These are phyloP conservation scores for Rhodamnia argentea DNA, from an alignment of 345 rosid species.

Conservation along the genomic window DNA sequence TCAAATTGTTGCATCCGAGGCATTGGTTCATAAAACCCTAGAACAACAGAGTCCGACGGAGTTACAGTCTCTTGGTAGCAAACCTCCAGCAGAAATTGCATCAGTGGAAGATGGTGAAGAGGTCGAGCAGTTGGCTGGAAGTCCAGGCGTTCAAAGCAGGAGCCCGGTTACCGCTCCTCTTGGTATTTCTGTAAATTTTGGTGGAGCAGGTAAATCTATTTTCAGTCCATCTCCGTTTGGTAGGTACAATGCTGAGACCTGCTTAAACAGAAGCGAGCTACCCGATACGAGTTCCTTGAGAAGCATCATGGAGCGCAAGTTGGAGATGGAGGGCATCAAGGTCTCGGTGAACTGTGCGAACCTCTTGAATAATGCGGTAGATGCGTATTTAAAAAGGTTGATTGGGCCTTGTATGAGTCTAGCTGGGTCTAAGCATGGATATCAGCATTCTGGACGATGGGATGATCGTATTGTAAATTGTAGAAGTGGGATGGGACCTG, in stretches of 20 bases:
- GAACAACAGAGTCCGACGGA: constrained; percentile 66
- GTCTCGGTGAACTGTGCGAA: constrained; percentile 49
- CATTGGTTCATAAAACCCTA: constrained; percentile 38
- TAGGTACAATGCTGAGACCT: constrained; percentile 20
- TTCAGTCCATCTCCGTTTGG: constrained; percentile 13
- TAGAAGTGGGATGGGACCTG: constrained; percentile 9
- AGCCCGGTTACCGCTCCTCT: constrained; percentile 80
- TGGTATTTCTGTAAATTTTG: constrained; percentile 48
- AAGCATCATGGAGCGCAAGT: constrained; percentile 47
- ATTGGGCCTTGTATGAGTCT: constrained; percentile 60
- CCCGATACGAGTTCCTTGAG: constrained; percentile 74
- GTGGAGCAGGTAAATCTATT: constrained; percentile 33
- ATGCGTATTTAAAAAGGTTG: constrained; percentile 59
- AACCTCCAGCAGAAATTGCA: constrained; percentile 67
- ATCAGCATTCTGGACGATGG: constrained; percentile 6
- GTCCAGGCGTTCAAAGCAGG: constrained; percentile 69
- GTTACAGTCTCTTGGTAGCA: constrained; percentile 67
- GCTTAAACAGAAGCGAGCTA: constrained; percentile 47
- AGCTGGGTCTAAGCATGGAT: constrained; percentile 35
- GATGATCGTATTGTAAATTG: constrained; percentile 4
- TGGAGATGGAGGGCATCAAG: constrained; percentile 52
- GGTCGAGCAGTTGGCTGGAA: constrained; percentile 74
- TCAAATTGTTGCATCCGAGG: constrained; percentile 42
- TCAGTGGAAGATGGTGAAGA: constrained; percentile 97
- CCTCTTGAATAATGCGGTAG: constrained; percentile 64